These are phyloP conservation scores for Hymenoscyphus scutula DNA, from an alignment of 2,329 filamentous ascomycete species.

Conservation along the genomic window DNA sequence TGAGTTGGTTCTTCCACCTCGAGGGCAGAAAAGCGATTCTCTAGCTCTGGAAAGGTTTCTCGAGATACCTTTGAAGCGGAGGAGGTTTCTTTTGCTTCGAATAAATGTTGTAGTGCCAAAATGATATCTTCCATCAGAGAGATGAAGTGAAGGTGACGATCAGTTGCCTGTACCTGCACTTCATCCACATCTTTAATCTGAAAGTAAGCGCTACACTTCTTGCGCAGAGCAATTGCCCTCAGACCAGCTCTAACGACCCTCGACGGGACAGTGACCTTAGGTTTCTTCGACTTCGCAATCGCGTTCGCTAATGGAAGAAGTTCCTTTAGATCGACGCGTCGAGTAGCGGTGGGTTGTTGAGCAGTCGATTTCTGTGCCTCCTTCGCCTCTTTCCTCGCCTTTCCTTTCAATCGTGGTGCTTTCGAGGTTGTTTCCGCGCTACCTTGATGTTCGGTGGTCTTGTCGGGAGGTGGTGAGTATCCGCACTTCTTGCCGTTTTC, in stretches of 20 bases:
- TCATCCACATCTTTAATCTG: background rate
- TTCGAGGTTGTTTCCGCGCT: too few species aligned
- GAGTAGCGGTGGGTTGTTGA: background rate
- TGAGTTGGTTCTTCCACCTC: constrained; percentile 19
- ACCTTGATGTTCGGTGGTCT: too few species aligned
- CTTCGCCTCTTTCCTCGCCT: constrained; percentile 18
- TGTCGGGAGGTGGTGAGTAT: too few species aligned
- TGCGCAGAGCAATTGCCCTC: constrained; percentile 17
- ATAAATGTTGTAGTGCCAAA: constrained; percentile 17
- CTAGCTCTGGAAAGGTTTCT: constrained; percentile 7
- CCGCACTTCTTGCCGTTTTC: too few species aligned
- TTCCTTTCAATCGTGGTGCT: too few species aligned
- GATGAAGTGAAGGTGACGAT: constrained; percentile 16
- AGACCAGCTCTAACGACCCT: constrained; percentile 17
- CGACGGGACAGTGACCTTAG: constrained; percentile 8
- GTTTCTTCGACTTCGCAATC: constrained; percentile 10
- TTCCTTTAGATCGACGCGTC: constrained; percentile 4
- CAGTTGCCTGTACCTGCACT: constrained; percentile 9
- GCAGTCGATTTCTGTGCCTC: background rate
- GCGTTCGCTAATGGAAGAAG: constrained; percentile 15
- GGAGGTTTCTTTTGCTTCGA: background rate
- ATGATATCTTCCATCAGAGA: constrained; percentile 19
- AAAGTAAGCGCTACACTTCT: constrained; percentile 14
- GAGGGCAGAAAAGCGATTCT: constrained; percentile 18
- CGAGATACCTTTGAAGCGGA: background rate